phyloP scores from a whole-genome alignment of 2,329 filamentous ascomycete species.

The Stylonectria norvegica region DNA sequence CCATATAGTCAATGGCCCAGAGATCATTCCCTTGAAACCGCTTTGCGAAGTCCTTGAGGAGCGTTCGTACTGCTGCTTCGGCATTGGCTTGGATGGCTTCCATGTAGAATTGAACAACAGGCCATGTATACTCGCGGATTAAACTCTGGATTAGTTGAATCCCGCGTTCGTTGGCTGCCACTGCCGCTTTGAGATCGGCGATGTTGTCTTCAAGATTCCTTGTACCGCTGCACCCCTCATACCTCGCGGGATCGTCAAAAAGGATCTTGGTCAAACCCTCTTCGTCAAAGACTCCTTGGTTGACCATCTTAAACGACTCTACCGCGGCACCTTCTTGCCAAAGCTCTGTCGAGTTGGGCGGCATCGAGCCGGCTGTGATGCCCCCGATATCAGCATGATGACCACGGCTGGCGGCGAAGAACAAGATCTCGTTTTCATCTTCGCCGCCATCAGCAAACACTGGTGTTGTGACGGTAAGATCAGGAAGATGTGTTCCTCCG shows the following conservation, averaged over 20 bases:
- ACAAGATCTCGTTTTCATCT: constrained; percentile 29
- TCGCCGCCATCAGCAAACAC: constrained; percentile 32
- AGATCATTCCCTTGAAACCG: constrained; percentile 69
- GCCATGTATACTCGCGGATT: constrained; percentile 74
- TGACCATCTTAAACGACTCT: constrained; percentile 36
- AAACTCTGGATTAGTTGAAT: constrained; percentile 71
- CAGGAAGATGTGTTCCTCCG: constrained; percentile 34
- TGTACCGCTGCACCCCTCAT: constrained; percentile 47
- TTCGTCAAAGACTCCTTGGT: constrained; percentile 27
- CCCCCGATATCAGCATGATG: constrained; percentile 44
- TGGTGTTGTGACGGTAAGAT: constrained; percentile 27
- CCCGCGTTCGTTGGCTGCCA: constrained; percentile 81
- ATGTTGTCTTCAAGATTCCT: constrained; percentile 78
- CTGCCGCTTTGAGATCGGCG: constrained; percentile 81
- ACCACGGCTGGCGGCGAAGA: constrained; percentile 32
- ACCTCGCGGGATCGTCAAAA: constrained; percentile 33
- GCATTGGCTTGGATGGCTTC: constrained; percentile 77
- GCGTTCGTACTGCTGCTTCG: constrained; percentile 67
- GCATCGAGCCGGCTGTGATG: constrained; percentile 73
- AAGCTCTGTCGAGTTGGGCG: constrained; percentile 60
- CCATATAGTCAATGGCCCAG: constrained; percentile 76
- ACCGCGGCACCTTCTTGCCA: constrained; percentile 58
- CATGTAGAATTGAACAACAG: constrained; percentile 82
- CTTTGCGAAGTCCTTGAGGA: constrained; percentile 69
- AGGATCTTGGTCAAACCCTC: constrained; percentile 59